Evolutionary conservation across 495 filamentous ascomycete genomes (phyloP).

Genomic region (Penicillium verhagenii): DNA sequence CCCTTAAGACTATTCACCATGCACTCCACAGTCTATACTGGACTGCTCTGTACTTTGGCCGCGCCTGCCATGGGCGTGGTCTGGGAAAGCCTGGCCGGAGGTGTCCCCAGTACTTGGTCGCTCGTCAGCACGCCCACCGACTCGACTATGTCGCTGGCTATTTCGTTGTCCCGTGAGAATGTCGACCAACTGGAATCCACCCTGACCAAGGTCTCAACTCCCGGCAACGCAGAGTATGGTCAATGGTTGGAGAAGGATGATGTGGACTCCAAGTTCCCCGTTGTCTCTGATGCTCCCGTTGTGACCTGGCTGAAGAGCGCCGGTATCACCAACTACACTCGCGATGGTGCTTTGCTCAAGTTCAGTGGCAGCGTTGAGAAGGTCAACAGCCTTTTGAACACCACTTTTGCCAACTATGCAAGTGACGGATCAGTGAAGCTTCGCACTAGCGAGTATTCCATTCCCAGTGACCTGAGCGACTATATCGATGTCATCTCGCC

Average conservation of each 20-base stretch:
- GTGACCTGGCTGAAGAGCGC: slow-evolving; percentile 50
- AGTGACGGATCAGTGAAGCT: slow-evolving; percentile 36
- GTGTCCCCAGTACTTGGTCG: slow-evolving; percentile 13
- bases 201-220: slow-evolving; percentile 55
- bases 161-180: slow-evolving; percentile 48
- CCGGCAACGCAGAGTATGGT: slow-evolving; percentile 54
- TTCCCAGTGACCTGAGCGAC: slow-evolving; percentile 53
- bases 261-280: slow-evolving; percentile 51
- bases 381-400: slow-evolving; percentile 50
- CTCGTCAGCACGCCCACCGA: slow-evolving; percentile 10
- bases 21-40: slow-evolving; percentile 17
- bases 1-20: slow-evolving; percentile 6
- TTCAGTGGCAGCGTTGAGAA: slow-evolving; percentile 49
- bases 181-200: slow-evolving; percentile 54
- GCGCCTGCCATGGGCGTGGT: slow-evolving; percentile 18
- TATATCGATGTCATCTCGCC: slow-evolving; percentile 60
- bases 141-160: slow-evolving; percentile 27
- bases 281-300: slow-evolving; percentile 39
- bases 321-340: slow-evolving; percentile 45
- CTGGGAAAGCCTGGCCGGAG: slow-evolving; percentile 16
- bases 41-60: slow-evolving; percentile 20
- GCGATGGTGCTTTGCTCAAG: slow-evolving; percentile 44
- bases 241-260: slow-evolving; percentile 53
- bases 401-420: slow-evolving; percentile 43
- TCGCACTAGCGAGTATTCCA: slow-evolving; percentile 62